Percentiles rank a stretch among this genome's conserved stretches.
These are phyloP conservation scores for Aphanocladium album DNA, from an alignment of 2,329 filamentous ascomycete genomes.

Conservation along the genomic window DNA sequence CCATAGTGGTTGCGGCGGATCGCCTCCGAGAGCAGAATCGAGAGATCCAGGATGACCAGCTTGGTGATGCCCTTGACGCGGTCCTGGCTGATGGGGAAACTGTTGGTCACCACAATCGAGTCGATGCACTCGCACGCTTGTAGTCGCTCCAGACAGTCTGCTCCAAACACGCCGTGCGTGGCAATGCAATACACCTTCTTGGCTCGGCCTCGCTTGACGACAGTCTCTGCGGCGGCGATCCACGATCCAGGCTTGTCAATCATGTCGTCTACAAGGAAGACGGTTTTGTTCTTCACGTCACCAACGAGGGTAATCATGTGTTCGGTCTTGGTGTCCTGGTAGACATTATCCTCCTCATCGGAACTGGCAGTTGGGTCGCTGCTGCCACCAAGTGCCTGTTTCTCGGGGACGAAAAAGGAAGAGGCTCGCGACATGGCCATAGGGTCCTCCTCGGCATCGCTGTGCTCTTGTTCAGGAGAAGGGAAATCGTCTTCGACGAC, in stretches of 20 bases:
- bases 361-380: conserved; percentile 77
- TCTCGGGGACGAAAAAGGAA: conserved; percentile 67
- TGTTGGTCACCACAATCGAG: conserved; percentile 92
- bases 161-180: conserved; percentile 91
- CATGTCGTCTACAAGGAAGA: conserved; percentile 98
- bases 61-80: conserved; percentile 69
- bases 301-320: conserved; percentile 97
- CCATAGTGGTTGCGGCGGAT: conserved; percentile 96
- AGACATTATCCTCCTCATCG: conserved; percentile 90
- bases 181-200: conserved; percentile 97
- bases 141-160: conserved; percentile 83
- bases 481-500: conserved; percentile 92
- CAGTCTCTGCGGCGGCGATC: conserved; percentile 95
- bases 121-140: conserved; percentile 91
- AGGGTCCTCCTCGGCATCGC: conserved; percentile 65
- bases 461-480: conserved; percentile 69
- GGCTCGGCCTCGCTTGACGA: conserved; percentile 85
- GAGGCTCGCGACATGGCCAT: conserved; percentile 80
- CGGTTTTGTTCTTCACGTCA: conserved; percentile 80
- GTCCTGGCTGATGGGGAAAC: conserved; percentile 81
- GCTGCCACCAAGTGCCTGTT: conserved; percentile 70
- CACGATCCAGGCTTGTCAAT: conserved; percentile 96
- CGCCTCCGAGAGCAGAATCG: conserved; percentile 80
- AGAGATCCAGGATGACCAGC: conserved; percentile 83
- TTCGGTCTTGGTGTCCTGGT: conserved; percentile 74